Evolutionary conservation across 164 flowering plant species (phyloP), one percentile per base, ranked within the genome.

Genomic region (Akebia trifoliata): DNA sequence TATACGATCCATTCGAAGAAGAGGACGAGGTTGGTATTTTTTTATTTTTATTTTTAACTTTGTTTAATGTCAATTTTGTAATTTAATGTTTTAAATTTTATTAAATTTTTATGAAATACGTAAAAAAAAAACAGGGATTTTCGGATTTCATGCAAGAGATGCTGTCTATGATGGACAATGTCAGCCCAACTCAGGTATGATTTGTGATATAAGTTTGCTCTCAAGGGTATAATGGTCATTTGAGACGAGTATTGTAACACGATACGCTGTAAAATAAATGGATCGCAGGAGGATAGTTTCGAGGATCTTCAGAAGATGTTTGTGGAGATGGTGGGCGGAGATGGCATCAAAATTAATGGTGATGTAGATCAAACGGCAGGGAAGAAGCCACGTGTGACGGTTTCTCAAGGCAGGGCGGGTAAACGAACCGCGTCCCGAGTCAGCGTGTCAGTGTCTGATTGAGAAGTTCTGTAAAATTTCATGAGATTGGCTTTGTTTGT

Each of bases 221-320:
- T 9, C 1, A 14, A 49, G 44, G 61, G 18, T 14, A 38, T 12
- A 30, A 11, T 24, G 6, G 55, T 48, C 31, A 62, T 15, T 40
- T 6, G 6, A 54, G 6, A 28, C 8, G 1, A 21, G 12, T 53
- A 5, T 35, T 5, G 58, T 22, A 12, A 37, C 20, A 37, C 25
- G 59, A 9, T 20, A 4, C 50, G 24, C 2, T 15, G 37, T 15
- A 1, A 6, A 7, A 18, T 39, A 4, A 21, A 18, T 22, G 2
- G 26, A 21, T 15, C 5, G 31, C 51, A 80, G 83, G 73, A 72
- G 6, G 82, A 88, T 54, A 86, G 87, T 57, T 74, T 88, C 22
- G 95, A 91, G 69, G 98, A 91, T 54, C 74, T 91, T 4, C 95
- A 91, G 67, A 86, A 73, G 75, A 88, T 84, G 83, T 91, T 91